These are phyloP conservation scores for Cucurbita argyrosperma DNA, from an alignment of 306 rosid species.

Conservation along the genomic window DNA sequence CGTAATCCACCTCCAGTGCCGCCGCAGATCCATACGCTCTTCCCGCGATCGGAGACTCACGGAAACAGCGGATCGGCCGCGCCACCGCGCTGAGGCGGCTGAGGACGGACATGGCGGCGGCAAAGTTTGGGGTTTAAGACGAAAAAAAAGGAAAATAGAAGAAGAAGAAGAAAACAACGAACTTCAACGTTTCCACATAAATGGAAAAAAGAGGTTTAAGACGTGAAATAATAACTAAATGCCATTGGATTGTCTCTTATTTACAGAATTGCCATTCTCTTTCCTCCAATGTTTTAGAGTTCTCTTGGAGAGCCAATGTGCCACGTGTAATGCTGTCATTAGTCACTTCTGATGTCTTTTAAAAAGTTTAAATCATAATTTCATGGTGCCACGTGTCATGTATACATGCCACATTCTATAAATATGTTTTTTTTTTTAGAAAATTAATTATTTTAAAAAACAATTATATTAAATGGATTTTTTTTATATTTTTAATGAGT, in stretches of 20 bases:
- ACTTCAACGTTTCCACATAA: neutral
- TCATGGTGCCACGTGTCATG: neutral
- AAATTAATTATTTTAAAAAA: no score
- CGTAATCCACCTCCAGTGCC: constrained; percentile 39
- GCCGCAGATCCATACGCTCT: constrained; percentile 57
- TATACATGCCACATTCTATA: neutral
- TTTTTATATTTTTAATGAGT: no score
- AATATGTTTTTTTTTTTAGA: neutral
- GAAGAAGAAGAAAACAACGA: neutral
- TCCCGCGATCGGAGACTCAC: neutral
- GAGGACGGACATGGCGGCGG: constrained; percentile 29
- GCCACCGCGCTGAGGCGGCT: constrained; percentile 21
- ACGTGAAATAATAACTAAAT: neutral
- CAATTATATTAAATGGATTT: no score
- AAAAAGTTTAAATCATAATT: neutral
- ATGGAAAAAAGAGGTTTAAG: neutral
- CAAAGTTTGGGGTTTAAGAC: constrained; percentile 19
- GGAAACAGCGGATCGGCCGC: neutral
- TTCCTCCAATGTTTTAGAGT: neutral
- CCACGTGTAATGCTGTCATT: neutral
- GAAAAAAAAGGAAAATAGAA: neutral
- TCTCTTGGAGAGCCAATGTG: neutral
- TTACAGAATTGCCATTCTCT: neutral
- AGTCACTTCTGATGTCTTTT: neutral
- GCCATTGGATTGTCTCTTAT: neutral